phyloP scores from a whole-genome alignment of 352 stramenopile species.

The Sclerospora graminicola region DNA sequence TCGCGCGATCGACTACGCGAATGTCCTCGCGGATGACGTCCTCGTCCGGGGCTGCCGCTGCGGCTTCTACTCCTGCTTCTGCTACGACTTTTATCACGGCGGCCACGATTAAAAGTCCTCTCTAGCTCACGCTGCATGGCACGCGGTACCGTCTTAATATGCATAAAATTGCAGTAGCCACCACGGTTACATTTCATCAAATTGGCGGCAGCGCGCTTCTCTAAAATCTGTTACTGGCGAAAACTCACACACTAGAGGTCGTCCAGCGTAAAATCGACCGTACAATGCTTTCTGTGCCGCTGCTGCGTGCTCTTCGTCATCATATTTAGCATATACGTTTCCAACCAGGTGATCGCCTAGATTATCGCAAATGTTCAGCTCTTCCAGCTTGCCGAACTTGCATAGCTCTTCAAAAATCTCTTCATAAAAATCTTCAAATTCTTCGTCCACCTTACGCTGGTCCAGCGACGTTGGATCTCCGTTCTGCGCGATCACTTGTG shows the following conservation, averaged over 20 bases:
- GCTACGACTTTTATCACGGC: slow-evolving; percentile 32
- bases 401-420: slow-evolving; percentile 97
- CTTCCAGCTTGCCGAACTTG: slow-evolving; percentile 98
- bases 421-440: slow-evolving; percentile 95
- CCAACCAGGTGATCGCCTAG: slow-evolving; percentile 99
- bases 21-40: slow-evolving; percentile 19
- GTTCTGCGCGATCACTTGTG: slow-evolving; percentile 83
- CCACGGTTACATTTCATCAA: slow-evolving; percentile 96
- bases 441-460: slow-evolving; percentile 89
- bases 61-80: slow-evolving; percentile 39
- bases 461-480: slow-evolving; percentile 77
- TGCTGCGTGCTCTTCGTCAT: slow-evolving; percentile 96
- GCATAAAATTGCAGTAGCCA: slow-evolving; percentile 99
- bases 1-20: slow-evolving; percentile 42
- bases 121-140: slow-evolving; percentile 82
- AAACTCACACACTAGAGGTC: slow-evolving; percentile 95
- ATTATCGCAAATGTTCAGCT: slow-evolving; percentile 99
- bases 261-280: slow-evolving; percentile 95
- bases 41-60: slow-evolving; percentile 26
- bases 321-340: slow-evolving; percentile 99
- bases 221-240: slow-evolving; percentile 98
- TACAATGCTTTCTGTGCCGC: slow-evolving; percentile 94
- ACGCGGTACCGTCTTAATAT: slow-evolving; percentile 89
- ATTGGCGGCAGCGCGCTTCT: slow-evolving; percentile 96
- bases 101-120: slow-evolving; percentile 70